phyloP scores from a whole-genome alignment of 1,284 basidiomycete species.

The Meira miltonrushii region DNA sequence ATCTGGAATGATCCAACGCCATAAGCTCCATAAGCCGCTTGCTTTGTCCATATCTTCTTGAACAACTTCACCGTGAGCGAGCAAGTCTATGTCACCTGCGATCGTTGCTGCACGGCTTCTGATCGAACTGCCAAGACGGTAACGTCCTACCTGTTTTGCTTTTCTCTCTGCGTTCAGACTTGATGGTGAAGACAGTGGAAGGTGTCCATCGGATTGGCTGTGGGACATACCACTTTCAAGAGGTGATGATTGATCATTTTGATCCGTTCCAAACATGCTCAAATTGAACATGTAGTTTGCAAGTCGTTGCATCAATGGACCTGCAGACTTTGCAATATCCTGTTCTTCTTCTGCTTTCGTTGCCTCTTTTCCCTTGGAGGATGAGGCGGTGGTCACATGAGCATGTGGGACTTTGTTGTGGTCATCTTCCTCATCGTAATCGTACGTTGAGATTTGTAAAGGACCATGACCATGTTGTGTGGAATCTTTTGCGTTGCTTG shows the following conservation, averaged over 20 bases:
- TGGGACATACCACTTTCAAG: neutral
- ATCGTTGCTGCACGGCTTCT: neutral
- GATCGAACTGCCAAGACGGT: neutral
- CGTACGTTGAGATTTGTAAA: neutral
- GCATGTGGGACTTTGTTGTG: too few species aligned
- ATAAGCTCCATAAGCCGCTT: neutral
- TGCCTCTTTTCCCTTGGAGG: neutral
- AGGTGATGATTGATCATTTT: neutral
- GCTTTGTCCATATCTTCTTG: too few species aligned
- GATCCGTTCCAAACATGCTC: neutral
- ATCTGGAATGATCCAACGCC: slow-evolving; percentile 5
- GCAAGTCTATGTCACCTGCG: neutral
- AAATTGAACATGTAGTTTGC: neutral
- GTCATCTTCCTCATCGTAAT: slow-evolving; percentile 1
- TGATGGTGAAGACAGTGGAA: neutral
- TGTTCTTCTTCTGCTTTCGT: neutral
- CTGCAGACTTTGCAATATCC: neutral
- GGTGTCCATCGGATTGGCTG: neutral
- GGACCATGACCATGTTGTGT: too few species aligned
- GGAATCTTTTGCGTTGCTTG: too few species aligned
- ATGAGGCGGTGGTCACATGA: neutral
- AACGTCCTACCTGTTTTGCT: too few species aligned
- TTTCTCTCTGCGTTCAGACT: too few species aligned
- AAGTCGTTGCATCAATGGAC: neutral
- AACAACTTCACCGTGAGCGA: too few species aligned